These are phyloP conservation scores for Usnea hakonensis DNA, from an alignment of 495 filamentous ascomycete species.

Conservation along the genomic window DNA sequence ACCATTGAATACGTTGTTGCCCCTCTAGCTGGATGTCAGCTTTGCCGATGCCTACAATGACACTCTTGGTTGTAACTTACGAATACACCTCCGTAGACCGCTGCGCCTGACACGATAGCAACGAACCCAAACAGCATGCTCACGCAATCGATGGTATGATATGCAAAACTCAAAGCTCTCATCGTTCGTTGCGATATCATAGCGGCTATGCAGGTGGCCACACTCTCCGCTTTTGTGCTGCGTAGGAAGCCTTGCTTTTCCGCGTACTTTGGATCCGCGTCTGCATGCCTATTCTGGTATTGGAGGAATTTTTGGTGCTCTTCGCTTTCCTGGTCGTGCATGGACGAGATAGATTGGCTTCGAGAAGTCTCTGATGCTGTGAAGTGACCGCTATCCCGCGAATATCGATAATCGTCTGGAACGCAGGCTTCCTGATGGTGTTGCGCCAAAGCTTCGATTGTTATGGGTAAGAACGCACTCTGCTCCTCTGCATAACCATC, in stretches of 20 bases:
- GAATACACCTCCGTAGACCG: slow-evolving; percentile 65
- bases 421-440: slow-evolving; percentile 47
- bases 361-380: slow-evolving; percentile 67
- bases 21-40: slow-evolving; percentile 39
- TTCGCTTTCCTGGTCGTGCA: slow-evolving; percentile 42
- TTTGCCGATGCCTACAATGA: background rate
- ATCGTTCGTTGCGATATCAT: slow-evolving; percentile 56
- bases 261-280: slow-evolving; percentile 32
- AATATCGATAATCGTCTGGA: slow-evolving; percentile 54
- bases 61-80: slow-evolving; percentile 36
- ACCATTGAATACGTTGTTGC: slow-evolving; percentile 64
- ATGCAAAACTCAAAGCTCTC: slow-evolving; percentile 48
- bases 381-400: slow-evolving; percentile 83
- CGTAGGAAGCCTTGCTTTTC: slow-evolving; percentile 40
- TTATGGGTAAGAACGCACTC: slow-evolving; percentile 57
- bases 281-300: slow-evolving; percentile 41
- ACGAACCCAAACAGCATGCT: slow-evolving; percentile 59
- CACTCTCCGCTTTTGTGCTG: slow-evolving; percentile 40
- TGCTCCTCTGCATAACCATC: slow-evolving; percentile 30
- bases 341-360: slow-evolving; percentile 55
- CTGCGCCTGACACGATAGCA: slow-evolving; percentile 54
- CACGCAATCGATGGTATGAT: slow-evolving; percentile 52
- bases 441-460: slow-evolving; percentile 57
- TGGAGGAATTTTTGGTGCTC: slow-evolving; percentile 48
- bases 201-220: slow-evolving; percentile 41